These are phyloP conservation scores for Nepenthes mirabilis DNA, from an alignment of 148 eudicot species.

Conservation along the genomic window DNA sequence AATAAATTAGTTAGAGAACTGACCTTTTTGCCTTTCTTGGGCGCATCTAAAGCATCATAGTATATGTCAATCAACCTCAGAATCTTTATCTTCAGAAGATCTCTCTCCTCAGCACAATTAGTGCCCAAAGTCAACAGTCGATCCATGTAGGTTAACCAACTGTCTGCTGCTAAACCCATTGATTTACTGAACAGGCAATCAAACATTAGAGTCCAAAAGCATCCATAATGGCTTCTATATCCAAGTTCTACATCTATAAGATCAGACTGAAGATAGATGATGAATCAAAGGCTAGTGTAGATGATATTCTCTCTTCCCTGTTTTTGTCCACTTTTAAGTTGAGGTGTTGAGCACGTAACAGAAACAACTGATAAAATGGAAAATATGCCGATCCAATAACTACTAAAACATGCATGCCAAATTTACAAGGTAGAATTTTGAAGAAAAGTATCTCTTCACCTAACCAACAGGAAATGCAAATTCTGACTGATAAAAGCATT, in stretches of 20 bases:
- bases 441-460: too few species aligned
- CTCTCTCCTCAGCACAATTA: constrained; percentile 21
- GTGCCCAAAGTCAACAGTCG: constrained; percentile 39
- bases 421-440: too few species aligned
- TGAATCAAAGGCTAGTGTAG: background rate
- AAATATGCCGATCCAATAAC: too few species aligned
- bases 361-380: too few species aligned
- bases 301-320: too few species aligned
- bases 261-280: background rate
- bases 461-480: too few species aligned
- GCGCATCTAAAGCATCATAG: constrained; percentile 87
- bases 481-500: too few species aligned
- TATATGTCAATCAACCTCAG: constrained; percentile 36
- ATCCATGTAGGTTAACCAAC: constrained; percentile 66
- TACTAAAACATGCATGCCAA: too few species aligned
- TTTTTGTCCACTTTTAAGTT: too few species aligned
- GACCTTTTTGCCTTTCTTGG: constrained; percentile 69
- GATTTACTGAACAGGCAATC: constrained; percentile 26
- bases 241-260: background rate
- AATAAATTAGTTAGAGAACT: constrained; percentile 3
- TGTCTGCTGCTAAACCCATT: constrained; percentile 52
- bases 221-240: background rate
- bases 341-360: too few species aligned
- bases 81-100: constrained; percentile 18
- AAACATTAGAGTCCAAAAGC: background rate